These are phyloP conservation scores for Aspergillus sp. DNA, from an alignment of 2,329 filamentous ascomycete species.

Conservation along the genomic window DNA sequence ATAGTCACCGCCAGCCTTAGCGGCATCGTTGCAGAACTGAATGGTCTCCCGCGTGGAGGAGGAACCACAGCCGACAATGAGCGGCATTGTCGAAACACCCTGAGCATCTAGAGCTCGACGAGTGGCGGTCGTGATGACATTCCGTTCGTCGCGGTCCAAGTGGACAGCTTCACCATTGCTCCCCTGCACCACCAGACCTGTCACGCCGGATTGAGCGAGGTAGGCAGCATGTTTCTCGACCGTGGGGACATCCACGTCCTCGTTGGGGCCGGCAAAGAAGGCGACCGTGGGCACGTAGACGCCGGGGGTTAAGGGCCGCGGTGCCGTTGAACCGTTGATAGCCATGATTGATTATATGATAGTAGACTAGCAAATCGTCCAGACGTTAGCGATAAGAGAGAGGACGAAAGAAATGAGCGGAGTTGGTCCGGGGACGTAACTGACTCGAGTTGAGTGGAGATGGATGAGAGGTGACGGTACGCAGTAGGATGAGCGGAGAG, in stretches of 20 bases:
- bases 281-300: slow-evolving; percentile 74
- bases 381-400: background rate
- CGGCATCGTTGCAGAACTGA: slow-evolving; percentile 67
- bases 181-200: slow-evolving; percentile 73
- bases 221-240: slow-evolving; percentile 62
- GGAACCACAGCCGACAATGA: slow-evolving; percentile 74
- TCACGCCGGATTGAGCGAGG: slow-evolving; percentile 70
- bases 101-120: slow-evolving; percentile 67
- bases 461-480: background rate
- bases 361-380: background rate
- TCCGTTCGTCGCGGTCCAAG: slow-evolving; percentile 68
- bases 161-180: slow-evolving; percentile 84
- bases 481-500: background rate
- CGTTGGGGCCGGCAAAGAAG: slow-evolving; percentile 65
- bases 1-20: slow-evolving; percentile 69
- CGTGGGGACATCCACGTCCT: slow-evolving; percentile 65
- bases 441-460: background rate
- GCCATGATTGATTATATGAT: slow-evolving; percentile 18
- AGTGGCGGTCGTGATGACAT: slow-evolving; percentile 66
- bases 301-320: slow-evolving; percentile 43
- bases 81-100: slow-evolving; percentile 64
- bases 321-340: slow-evolving; percentile 19
- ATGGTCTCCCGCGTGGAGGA: slow-evolving; percentile 74
- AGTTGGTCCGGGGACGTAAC: background rate
- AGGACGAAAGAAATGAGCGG: background rate